Evolutionary conservation across 768 basidiomycete species (phyloP).

Genomic region (Suillus alpinus): DNA sequence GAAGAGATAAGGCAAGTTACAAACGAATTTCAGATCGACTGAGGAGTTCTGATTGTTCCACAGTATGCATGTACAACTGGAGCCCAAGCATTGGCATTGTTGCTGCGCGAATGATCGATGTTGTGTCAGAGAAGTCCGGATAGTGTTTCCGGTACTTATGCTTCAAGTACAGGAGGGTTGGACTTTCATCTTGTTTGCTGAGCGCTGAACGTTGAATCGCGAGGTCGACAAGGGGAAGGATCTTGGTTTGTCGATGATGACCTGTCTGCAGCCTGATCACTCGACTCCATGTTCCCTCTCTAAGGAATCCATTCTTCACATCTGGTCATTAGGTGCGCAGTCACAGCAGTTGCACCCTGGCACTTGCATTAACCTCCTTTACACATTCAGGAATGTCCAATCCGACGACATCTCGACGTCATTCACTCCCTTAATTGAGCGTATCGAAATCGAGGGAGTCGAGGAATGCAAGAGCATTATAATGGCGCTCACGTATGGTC

Average conservation of each 20-base stretch:
- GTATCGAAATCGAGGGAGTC: not conserved
- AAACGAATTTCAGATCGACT: not conserved
- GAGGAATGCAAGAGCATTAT: not conserved
- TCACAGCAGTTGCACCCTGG: not conserved
- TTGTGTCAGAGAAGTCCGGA: constrained; percentile 72
- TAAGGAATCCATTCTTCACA: not conserved
- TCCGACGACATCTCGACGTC: not conserved
- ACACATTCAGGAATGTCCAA: not conserved
- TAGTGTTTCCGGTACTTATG: not conserved
- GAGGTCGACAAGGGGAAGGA: not conserved
- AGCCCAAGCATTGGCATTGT: constrained; percentile 80
- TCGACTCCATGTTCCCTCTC: not conserved
- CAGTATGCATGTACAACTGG: constrained; percentile 9
- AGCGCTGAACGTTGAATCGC: not conserved
- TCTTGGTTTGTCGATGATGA: not conserved
- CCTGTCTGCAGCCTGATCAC: not conserved
- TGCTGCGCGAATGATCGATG: constrained; percentile 75
- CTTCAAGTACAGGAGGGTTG: not conserved
- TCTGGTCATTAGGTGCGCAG: not conserved
- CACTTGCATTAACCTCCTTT: not conserved
- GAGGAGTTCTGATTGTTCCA: not conserved
- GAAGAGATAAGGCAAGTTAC: not conserved
- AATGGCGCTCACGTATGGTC: not conserved
- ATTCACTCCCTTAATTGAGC: not conserved
- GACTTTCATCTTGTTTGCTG: not conserved